A percentile compares a stretch with the other conserved stretches of the same genome.
These are phyloP conservation scores for Coniochaeta hoffmannii DNA, from an alignment of 2,329 filamentous ascomycete genomes.

Conservation along the genomic window DNA sequence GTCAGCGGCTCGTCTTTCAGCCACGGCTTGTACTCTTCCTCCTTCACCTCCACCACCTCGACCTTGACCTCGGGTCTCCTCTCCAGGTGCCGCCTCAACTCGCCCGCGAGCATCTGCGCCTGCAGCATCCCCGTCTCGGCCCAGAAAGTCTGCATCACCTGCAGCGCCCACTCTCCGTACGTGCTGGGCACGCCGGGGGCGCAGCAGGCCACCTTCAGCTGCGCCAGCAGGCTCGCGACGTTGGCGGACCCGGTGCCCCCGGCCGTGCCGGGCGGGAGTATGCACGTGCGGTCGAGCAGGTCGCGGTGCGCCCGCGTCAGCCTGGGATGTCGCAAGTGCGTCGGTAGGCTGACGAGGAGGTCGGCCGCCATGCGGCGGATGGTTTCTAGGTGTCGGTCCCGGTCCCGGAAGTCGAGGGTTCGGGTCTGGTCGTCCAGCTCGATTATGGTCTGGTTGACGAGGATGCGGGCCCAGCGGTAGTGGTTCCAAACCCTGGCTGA, in stretches of 20 bases:
- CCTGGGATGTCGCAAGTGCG: constrained; percentile 44
- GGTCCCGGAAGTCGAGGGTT: constrained; percentile 7
- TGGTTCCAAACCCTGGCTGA: constrained; percentile 50
- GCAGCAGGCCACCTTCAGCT: constrained; percentile 38
- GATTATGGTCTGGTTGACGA: constrained; percentile 43
- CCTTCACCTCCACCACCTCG: background rate
- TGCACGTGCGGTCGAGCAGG: constrained; percentile 23
- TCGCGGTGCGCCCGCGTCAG: constrained; percentile 20
- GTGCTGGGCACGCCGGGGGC: constrained; percentile 34
- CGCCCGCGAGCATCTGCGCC: constrained; percentile 34
- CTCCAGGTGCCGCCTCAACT: background rate
- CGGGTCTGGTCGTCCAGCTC: constrained; percentile 21
- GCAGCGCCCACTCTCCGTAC: constrained; percentile 37
- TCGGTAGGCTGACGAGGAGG: constrained; percentile 36
- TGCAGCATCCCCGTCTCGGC: constrained; percentile 44
- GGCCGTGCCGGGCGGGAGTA: constrained; percentile 14
- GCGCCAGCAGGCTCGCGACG: constrained; percentile 39
- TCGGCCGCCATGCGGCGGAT: constrained; percentile 34
- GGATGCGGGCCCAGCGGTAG: constrained; percentile 50
- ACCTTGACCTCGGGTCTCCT: background rate
- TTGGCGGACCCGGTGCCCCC: constrained; percentile 39
- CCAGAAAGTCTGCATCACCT: constrained; percentile 40
- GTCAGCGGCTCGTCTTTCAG: background rate
- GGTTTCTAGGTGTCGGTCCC: constrained; percentile 21
- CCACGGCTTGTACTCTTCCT: background rate